Evolutionary conservation across 352 stramenopile genomes (phyloP).

Genomic region (Blastocystis hominis): DNA sequence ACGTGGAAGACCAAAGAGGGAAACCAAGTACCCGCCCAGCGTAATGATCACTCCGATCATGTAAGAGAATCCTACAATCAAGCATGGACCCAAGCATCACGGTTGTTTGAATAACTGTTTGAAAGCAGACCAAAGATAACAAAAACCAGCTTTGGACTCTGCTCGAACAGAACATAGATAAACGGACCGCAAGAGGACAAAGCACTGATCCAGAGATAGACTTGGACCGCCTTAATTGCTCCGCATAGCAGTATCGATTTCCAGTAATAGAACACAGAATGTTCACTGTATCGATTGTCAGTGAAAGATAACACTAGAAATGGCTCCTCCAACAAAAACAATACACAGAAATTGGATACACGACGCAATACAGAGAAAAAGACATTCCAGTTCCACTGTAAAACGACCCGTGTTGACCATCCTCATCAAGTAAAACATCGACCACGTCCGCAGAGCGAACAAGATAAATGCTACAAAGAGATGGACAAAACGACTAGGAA

Average conservation of each 20-base stretch:
- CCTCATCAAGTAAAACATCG: constrained; percentile 40
- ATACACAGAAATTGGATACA: neutral
- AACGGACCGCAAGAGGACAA: constrained; percentile 19
- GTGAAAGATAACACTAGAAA: neutral
- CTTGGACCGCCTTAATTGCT: neutral
- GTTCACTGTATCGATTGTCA: neutral
- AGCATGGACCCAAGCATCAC: neutral
- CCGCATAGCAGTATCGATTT: constrained; percentile 6
- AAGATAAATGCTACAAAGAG: neutral
- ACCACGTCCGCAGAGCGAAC: constrained; percentile 13
- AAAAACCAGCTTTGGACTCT: constrained; percentile 35
- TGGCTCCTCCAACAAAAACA: neutral
- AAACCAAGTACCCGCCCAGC: neutral
- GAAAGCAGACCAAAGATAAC: constrained; percentile 8
- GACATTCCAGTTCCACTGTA: neutral
- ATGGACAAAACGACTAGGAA: neutral
- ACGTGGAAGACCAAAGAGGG: constrained; percentile 13
- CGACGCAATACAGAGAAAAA: neutral
- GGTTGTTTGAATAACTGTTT: neutral
- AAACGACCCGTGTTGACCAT: neutral
- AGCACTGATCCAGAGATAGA: constrained; percentile 20
- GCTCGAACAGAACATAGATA: constrained; percentile 10
- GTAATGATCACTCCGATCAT: constrained; percentile 15
- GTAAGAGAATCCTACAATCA: neutral
- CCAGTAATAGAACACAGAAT: constrained; percentile 13